Conservation (phyloP, 208 protist genomes). For the Angomonas deanei region DNA sequence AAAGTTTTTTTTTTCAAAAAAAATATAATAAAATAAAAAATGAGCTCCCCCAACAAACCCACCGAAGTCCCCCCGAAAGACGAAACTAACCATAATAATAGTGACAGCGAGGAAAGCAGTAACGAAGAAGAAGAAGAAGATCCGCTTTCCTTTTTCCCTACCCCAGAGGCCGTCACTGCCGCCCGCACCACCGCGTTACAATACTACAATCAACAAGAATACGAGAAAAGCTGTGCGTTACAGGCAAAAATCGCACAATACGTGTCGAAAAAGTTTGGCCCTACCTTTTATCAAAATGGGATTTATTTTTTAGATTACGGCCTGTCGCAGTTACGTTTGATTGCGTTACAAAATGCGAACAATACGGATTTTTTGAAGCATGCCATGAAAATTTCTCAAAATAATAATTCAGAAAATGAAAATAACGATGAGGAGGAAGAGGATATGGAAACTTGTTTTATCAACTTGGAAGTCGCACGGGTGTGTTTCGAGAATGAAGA, state of each 20-base stretch:
- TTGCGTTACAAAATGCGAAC: conserved; percentile 24
- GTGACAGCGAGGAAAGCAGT: background rate
- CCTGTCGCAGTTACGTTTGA: conserved; percentile 73
- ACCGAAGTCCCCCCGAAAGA: no score
- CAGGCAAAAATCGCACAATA: conserved; percentile 79
- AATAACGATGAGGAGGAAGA: conserved; percentile 41
- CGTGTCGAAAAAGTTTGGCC: conserved; percentile 67
- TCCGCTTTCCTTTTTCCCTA: conserved; percentile 32
- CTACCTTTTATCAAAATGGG: conserved; percentile 46
- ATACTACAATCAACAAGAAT: conserved; percentile 62
- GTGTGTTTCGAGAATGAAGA: conserved; percentile 76
- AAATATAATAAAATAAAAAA: background rate
- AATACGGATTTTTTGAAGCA: background rate
- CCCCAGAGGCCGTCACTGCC: conserved; percentile 49
- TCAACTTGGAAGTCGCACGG: conserved; percentile 81
- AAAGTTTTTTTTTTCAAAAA: conserved; percentile 4
- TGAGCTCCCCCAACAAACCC: background rate
- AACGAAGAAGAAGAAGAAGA: conserved; percentile 7
- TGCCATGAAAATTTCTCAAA: background rate
- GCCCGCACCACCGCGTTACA: conserved; percentile 40
- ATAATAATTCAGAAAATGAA: background rate
- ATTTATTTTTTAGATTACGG: conserved; percentile 88
- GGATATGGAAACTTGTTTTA: conserved; percentile 75
- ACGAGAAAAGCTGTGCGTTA: conserved; percentile 61
- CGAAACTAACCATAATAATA: background rate